Conservation (phyloP, 2,329 filamentous ascomycete genomes). For the Coniochaeta prunicola region DNA sequence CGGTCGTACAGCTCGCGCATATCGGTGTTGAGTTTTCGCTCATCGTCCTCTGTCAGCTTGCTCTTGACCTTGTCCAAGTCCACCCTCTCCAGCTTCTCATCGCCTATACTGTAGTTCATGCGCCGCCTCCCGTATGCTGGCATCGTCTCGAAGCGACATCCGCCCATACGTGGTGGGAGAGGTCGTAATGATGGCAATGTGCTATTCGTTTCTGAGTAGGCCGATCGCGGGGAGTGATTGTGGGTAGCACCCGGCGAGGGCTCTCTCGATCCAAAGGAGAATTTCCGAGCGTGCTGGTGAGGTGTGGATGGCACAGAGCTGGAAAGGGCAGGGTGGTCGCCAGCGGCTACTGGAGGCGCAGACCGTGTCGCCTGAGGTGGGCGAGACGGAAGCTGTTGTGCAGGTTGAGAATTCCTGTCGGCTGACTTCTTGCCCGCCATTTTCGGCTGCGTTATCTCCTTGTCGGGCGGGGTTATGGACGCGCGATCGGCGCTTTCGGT, state of each 20-base stretch:
- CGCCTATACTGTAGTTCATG: slow-evolving; percentile 88
- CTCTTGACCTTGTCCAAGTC: slow-evolving; percentile 67
- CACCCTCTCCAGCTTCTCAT: slow-evolving; percentile 65
- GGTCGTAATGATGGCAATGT: slow-evolving; percentile 61
- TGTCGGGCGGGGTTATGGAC: slow-evolving; percentile 47
- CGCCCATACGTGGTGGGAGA: slow-evolving; percentile 48
- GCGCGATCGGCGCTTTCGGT: slow-evolving; percentile 52
- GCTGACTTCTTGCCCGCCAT: slow-evolving; percentile 29
- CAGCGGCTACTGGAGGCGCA: background rate
- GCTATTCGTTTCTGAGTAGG: slow-evolving; percentile 81
- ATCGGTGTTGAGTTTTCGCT: slow-evolving; percentile 67
- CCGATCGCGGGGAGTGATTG: slow-evolving; percentile 82
- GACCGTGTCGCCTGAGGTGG: background rate
- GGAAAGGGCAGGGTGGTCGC: slow-evolving; percentile 46
- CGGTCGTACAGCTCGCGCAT: slow-evolving; percentile 80
- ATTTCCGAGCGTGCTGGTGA: slow-evolving; percentile 77
- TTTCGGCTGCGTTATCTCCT: slow-evolving; percentile 39
- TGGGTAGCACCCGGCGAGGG: slow-evolving; percentile 73
- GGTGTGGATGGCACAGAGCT: slow-evolving; percentile 92
- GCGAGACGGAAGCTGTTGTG: slow-evolving; percentile 8
- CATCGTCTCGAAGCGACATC: slow-evolving; percentile 85
- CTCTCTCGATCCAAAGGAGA: slow-evolving; percentile 63
- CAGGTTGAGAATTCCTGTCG: slow-evolving; percentile 12
- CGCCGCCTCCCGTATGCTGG: slow-evolving; percentile 74
- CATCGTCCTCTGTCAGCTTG: slow-evolving; percentile 63